phyloP scores from a whole-genome alignment of 2,329 filamentous ascomycete species.

The Atkinsonella texensis region DNA sequence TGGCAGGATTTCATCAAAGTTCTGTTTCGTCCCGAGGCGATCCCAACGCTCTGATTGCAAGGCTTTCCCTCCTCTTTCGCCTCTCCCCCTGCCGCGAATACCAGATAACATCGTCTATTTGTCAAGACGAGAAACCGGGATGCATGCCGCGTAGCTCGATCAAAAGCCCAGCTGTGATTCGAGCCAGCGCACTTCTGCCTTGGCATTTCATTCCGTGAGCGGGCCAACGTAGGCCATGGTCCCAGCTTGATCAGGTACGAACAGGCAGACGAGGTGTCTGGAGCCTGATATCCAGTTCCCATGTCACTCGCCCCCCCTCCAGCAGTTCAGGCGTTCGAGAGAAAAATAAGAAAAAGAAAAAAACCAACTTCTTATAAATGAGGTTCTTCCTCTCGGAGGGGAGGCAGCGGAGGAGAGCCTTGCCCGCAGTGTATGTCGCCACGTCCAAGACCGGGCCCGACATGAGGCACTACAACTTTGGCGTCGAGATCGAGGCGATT shows the following conservation, averaged over 20 bases:
- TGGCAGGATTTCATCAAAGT: too few species aligned
- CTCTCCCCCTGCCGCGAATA: neutral
- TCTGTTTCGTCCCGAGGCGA: neutral
- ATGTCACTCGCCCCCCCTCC: too few species aligned
- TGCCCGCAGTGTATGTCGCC: neutral
- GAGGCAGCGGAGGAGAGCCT: neutral
- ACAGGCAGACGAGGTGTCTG: too few species aligned
- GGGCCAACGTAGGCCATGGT: too few species aligned
- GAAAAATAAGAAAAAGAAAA: too few species aligned
- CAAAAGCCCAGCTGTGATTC: neutral
- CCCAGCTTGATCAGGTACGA: too few species aligned
- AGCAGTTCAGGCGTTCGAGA: too few species aligned
- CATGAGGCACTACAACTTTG: conserved; percentile 26
- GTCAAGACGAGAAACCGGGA: neutral
- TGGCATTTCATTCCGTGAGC: too few species aligned
- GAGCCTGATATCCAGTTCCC: too few species aligned
- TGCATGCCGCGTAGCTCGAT: neutral
- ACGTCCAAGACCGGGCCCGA: neutral
- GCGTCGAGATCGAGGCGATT: conserved; percentile 27
- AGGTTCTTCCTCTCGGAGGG: neutral
- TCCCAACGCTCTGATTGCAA: too few species aligned
- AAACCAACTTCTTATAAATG: neutral
- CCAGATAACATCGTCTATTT: neutral
- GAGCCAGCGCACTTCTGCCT: neutral
- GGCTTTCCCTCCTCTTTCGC: too few species aligned